A percentile compares a stretch with the other conserved stretches of the same genome.
Evolutionary conservation across 345 rosid genomes (phyloP).

Genomic region (Linum lewisii): DNA sequence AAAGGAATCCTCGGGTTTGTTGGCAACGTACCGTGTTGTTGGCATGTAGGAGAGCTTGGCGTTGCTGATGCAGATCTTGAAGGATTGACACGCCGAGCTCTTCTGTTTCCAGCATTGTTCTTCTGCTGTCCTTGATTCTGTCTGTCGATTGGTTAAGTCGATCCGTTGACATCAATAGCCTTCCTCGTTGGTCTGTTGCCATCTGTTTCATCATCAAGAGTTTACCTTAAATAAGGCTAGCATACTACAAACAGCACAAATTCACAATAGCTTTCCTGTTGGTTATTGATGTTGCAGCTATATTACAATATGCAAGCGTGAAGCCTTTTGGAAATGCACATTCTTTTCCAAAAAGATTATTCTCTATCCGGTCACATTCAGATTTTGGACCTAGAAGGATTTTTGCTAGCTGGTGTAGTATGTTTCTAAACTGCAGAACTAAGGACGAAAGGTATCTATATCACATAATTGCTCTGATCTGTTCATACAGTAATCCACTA

Average conservation of each 20-base stretch:
- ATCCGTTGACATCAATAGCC: conserved; percentile 72
- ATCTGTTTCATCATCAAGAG: conserved; percentile 33
- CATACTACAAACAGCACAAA: neutral
- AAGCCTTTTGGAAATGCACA: neutral
- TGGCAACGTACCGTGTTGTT: conserved; percentile 40
- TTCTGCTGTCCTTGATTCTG: conserved; percentile 78
- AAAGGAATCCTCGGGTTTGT: too few species aligned
- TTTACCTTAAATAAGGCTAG: neutral
- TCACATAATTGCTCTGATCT: neutral
- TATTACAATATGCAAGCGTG: neutral
- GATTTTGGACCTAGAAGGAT: neutral
- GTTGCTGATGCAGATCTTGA: conserved; percentile 80
- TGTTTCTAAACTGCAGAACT: neutral
- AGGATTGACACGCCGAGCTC: conserved; percentile 97
- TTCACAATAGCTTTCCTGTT: neutral
- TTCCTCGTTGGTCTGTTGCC: conserved; percentile 84
- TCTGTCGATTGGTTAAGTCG: conserved; percentile 56
- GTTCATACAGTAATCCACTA: neutral
- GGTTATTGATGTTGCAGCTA: neutral
- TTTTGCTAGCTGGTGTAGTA: neutral
- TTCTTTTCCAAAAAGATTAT: too few species aligned
- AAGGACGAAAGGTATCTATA: neutral
- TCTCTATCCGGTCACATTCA: neutral
- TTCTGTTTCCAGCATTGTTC: conserved; percentile 93
- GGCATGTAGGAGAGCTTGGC: conserved; percentile 77